Base-by-base conservation (phyloP, 1,284 basidiomycete species). In the Anthracocystis panici-leucophaei region DNA sequence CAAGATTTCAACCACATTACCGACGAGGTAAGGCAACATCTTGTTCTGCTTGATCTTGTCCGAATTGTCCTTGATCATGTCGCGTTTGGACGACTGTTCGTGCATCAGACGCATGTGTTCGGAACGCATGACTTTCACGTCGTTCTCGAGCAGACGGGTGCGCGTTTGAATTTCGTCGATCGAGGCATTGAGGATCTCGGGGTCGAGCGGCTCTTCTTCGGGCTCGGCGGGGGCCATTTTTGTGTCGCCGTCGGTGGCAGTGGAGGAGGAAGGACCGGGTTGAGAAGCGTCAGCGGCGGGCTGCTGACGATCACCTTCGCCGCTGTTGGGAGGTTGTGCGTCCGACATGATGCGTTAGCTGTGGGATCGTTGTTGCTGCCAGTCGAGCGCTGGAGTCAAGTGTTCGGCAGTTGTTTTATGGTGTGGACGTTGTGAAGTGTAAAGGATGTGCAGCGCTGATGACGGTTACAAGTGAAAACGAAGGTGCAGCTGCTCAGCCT, bases 31-130 rank as follows among this genome's bases (percentile, higher is more conserved):
- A 1, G 97, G 96, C 46, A 99, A 88, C 21, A 97, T 94, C 87
- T 99, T 99, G 88, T 99, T 99, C 90, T 99, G 96, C 87, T 97
- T 97, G 81, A 99, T 94, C 88, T 99, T 99, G 87, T 97, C 95
- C 57, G 92, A 91, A 79, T 98, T 99, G 86, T 99, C 96, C 67
- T 94, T 91, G 85, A 99, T 97, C 89, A 96, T 97, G 88, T 97
- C 95, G 85, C 93, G 92, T 95, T 99, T 98, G 77, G 92, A 92
- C 78, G 88, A 92, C 86, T 96, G 93, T 86, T 99, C 97, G 85
- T 99, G 96, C 82, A 92, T 91, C 65, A 99, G 87, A 62, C 96
- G 90, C 78, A 94, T 88, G 38, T 92, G 93, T 87, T 99, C 96
- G 75, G 80, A 82, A n/a, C 79, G 75, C 81, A 85, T 80, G 40